Conservation (phyloP, 805 yeast species). For the Candida ovalis region DNA sequence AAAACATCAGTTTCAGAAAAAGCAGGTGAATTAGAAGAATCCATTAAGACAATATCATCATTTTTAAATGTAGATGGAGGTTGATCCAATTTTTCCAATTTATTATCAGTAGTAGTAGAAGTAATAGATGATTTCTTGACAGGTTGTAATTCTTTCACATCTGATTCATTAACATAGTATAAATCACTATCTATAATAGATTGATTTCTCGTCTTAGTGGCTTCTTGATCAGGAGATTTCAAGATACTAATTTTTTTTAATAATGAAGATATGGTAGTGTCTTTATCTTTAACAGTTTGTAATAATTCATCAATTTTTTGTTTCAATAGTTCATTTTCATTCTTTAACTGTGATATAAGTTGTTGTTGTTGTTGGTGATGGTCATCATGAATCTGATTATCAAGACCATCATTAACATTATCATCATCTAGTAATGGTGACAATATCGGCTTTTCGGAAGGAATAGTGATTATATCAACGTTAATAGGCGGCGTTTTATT, state of each 20-base stretch:
- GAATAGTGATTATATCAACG: not conserved
- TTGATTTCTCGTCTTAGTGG: not conserved
- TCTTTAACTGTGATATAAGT: not conserved
- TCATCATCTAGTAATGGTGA: not conserved
- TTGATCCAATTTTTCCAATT: not conserved
- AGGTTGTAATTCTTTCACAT: too few species aligned
- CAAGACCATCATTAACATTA: not conserved
- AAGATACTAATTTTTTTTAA: not conserved
- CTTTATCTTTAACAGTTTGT: conserved; percentile 7
- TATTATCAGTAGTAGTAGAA: not conserved
- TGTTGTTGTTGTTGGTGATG: not conserved
- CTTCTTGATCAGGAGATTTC: not conserved
- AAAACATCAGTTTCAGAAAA: not conserved
- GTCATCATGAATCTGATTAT: not conserved
- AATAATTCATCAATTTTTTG: conserved; percentile 6
- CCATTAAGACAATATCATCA: not conserved
- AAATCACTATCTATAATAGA: not conserved
- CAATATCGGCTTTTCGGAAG: not conserved
- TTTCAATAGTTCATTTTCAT: conserved; percentile 7
- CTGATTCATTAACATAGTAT: not conserved
- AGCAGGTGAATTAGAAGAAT: not conserved
- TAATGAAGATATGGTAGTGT: conserved; percentile 8
- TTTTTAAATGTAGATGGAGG: not conserved
- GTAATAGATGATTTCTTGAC: too few species aligned
- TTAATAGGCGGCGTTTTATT: not conserved